Evolutionary conservation across 1,284 basidiomycete species (phyloP), one percentile per base, ranked within the genome.

Genomic region (Fomitopsis pinicola): DNA sequence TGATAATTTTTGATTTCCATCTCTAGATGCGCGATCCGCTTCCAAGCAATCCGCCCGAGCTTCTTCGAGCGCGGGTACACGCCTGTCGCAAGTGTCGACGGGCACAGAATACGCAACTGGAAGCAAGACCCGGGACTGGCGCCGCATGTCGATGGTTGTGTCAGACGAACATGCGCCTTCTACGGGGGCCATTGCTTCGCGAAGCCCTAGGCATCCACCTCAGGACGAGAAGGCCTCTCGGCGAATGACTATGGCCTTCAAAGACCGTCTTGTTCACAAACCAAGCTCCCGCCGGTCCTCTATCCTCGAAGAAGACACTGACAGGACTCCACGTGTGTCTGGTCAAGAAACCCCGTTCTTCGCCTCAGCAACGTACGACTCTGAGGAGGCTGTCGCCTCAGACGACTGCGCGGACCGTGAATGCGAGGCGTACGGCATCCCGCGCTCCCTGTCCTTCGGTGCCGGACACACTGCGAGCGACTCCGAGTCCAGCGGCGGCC

Each of bases 401-500:
- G 61, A 62, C 10, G 66, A 69, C 38, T 42, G 55, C 19, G 55
- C 57, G 17, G 53, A 60, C 26, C 65, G 68, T 8, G 72, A 74
- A 42, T 59, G 72, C 40, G 61, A 69, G 8, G 69, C 66, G 1
- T 74, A 73, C 56, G 73, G 72, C 45, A 72, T 74, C 30, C 73
- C 73, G 0, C 67, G 67, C n/a, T 74, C 73, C n/a, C 65, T 74
- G 10, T 74, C 73, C 3, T 74, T 72, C 59, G 61, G 62, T 15
- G 72, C 68, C 19, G 64, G 63, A 19, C 59, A 55, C 55, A 45
- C 53, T 19, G 56, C 55, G 28, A 46, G 55, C 35, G 58, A 26
- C 57, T 42, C 54, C 8, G 55, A 67, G n/a, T 60, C 66, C 5
- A 80, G 82, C n/a, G 68, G 83, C 0, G 78, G 75, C 15, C 76